Percentiles rank a stretch among this genome's conserved stretches.
phyloP scores from a whole-genome alignment of 2,329 filamentous ascomycete species.

The Colletotrichum sp. region DNA sequence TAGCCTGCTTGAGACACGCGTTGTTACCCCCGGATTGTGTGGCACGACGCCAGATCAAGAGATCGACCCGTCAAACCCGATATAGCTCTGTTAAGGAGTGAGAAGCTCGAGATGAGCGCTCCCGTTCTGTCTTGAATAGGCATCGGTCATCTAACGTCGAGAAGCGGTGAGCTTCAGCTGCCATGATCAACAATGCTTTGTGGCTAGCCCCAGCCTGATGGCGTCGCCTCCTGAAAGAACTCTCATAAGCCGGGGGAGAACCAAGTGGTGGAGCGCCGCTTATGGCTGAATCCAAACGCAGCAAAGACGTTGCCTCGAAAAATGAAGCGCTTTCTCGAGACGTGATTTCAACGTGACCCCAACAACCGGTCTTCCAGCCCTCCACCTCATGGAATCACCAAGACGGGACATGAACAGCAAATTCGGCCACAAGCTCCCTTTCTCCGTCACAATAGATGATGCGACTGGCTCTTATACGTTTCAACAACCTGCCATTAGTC shows the following conservation, averaged over 20 bases:
- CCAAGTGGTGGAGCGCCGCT: neutral
- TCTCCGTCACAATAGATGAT: neutral
- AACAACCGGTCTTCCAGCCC: neutral
- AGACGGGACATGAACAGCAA: neutral
- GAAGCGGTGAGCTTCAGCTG: neutral
- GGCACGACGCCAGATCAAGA: neutral
- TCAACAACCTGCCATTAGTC: neutral
- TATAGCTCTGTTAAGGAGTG: neutral
- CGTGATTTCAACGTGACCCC: neutral
- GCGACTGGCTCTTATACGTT: neutral
- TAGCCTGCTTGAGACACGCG: neutral
- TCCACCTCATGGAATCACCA: neutral
- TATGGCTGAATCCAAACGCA: neutral
- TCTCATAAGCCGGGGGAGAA: neutral
- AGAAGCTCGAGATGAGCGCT: neutral
- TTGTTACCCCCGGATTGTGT: neutral
- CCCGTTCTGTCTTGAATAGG: neutral
- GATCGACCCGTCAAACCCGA: neutral
- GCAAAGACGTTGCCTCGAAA: neutral
- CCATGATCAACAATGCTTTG: neutral
- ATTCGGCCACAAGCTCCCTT: neutral
- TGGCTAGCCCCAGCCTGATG: neutral
- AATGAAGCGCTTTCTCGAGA: neutral
- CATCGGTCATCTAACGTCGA: neutral
- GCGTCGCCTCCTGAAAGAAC: neutral